Evolutionary conservation across 1,284 basidiomycete genomes (phyloP).

Genomic region (Fomes fomentarius): DNA sequence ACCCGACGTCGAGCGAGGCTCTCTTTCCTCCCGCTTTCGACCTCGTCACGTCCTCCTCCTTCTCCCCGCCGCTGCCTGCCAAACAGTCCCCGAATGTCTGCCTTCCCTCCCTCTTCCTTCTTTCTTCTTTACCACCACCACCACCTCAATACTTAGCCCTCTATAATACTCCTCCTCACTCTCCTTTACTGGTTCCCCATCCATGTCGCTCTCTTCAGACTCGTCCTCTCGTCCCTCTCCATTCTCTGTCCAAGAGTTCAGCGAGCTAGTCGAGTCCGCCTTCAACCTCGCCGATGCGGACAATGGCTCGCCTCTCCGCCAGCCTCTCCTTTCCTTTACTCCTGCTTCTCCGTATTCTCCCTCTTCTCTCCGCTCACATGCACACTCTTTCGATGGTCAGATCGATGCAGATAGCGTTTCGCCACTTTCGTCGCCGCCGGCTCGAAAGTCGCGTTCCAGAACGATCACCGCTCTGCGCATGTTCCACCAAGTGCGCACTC

Average conservation of each 20-base stretch:
- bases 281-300: conserved; percentile 24
- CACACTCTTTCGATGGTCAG: too few species aligned
- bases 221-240: conserved; percentile 14
- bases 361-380: conserved; percentile 4
- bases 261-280: conserved; percentile 27
- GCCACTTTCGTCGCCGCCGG: conserved; percentile 10
- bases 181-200: conserved; percentile 14
- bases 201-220: conserved; percentile 21
- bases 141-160: conserved; percentile 7
- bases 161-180: conserved; percentile 17
- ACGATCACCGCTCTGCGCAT: conserved; percentile 26
- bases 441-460: conserved; percentile 23
- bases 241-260: conserved; percentile 30
- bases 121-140: conserved; percentile 26
- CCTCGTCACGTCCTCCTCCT: conserved; percentile 3
- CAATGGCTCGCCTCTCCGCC: conserved; percentile 4
- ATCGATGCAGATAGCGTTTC: conserved; percentile 9
- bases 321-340: conserved; percentile 19
- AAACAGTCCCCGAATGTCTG: background rate
- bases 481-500: conserved; percentile 30
- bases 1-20: conserved; percentile 18
- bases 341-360: conserved; percentile 17
- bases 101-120: conserved; percentile 6
- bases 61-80: conserved; percentile 2
- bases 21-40: conserved; percentile 7